phyloP scores from a whole-genome alignment of 2,329 filamentous ascomycete species.

The Orbilia quercus region DNA sequence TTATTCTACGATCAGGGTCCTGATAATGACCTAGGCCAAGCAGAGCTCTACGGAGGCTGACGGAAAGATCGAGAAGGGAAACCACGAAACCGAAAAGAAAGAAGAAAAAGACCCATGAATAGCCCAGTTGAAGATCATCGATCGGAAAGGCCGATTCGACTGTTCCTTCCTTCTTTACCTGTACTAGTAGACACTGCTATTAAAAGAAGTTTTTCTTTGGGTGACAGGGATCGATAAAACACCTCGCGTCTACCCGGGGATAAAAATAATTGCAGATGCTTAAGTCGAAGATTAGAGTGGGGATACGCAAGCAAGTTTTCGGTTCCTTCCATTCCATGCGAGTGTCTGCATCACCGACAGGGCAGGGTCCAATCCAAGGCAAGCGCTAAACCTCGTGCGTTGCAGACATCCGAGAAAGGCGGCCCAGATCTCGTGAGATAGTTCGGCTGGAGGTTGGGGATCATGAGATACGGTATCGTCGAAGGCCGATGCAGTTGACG shows the following conservation, averaged over 20 bases:
- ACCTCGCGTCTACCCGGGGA: neutral
- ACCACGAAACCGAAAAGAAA: neutral
- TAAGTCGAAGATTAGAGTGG: neutral
- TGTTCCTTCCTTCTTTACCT: conserved; percentile 16
- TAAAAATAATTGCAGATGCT: no score
- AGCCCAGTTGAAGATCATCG: no score
- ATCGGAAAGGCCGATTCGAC: neutral
- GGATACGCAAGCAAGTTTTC: conserved; percentile 33
- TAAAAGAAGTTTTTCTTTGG: conserved; percentile 20
- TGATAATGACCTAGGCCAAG: neutral
- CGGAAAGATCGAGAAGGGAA: conserved; percentile 1
- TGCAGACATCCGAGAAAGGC: conserved; percentile 14
- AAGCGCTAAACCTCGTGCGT: conserved; percentile 31
- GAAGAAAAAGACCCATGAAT: neutral
- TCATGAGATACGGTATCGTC: conserved; percentile 3
- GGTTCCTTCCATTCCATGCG: conserved; percentile 20
- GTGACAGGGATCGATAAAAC: neutral
- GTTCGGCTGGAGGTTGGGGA: conserved; percentile 5
- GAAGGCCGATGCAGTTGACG: conserved; percentile 2
- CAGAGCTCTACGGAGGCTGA: conserved; percentile 1
- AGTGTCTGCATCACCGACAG: conserved; percentile 48
- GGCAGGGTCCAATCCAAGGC: conserved; percentile 43
- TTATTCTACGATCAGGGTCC: neutral
- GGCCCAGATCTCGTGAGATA: conserved; percentile 21
- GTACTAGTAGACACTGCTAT: conserved; percentile 35